Evolutionary conservation across 1,284 basidiomycete species (phyloP).

Genomic region (Cronartium quercuum): DNA sequence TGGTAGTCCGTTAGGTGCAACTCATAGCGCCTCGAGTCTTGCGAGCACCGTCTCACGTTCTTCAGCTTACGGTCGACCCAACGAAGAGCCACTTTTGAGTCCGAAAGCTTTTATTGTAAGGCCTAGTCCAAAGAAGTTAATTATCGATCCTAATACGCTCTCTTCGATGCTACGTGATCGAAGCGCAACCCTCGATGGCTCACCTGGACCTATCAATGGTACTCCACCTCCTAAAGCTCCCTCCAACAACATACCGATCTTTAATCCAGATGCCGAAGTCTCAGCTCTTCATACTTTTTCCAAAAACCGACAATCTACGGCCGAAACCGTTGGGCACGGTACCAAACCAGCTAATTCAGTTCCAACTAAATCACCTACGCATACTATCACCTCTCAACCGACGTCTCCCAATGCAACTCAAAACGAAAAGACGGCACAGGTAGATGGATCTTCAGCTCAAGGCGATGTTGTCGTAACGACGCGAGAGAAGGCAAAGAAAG

Average conservation of each 20-base stretch:
- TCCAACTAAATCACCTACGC: conserved; percentile 2
- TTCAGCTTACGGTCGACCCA: conserved; percentile 18
- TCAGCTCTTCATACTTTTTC: conserved; percentile 20
- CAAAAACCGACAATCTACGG: conserved; percentile 4
- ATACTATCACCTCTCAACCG: background rate
- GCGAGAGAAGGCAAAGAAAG: conserved; percentile 55
- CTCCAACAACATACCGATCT: conserved; percentile 17
- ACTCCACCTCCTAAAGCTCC: conserved; percentile 22
- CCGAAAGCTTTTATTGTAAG: conserved; percentile 38
- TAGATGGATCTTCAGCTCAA: background rate
- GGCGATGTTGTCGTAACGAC: conserved; percentile 36
- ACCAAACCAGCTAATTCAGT: background rate
- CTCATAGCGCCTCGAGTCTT: conserved; percentile 8
- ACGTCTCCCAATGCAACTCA: background rate
- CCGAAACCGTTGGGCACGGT: background rate
- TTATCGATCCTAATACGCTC: conserved; percentile 32
- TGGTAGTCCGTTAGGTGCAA: conserved; percentile 5
- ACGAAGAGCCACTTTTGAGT: conserved; percentile 32
- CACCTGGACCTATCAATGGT: conserved; percentile 8
- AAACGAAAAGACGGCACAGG: background rate
- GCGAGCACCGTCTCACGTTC: conserved; percentile 28
- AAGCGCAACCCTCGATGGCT: conserved; percentile 27
- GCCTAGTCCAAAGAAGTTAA: conserved; percentile 37
- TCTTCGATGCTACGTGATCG: conserved; percentile 27
- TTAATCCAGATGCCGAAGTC: conserved; percentile 37